Base-by-base conservation (phyloP, 257 asterid species). In the Nicotiana obtusifolia region DNA sequence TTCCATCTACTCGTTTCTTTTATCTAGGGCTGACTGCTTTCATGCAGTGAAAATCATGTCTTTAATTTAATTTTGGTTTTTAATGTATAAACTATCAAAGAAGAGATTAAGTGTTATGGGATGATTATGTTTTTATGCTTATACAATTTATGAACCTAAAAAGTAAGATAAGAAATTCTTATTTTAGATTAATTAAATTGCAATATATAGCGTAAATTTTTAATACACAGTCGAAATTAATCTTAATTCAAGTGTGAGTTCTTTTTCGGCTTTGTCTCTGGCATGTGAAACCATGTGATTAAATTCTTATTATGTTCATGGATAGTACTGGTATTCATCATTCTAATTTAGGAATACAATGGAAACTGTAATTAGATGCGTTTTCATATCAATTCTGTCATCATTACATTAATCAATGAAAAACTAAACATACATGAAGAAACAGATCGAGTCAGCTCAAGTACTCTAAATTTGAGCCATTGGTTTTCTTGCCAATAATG, bases 401-500 rank as follows among this genome's bases (percentile, higher is more conserved):
- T 71, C 59, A 71, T 44, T 71, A 20, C 35, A 71, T 71, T 44
- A 71, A 71, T 71, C 78, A 71, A 71, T 44, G 35, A 22, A 44
- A 56, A 56, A 19, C 22, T 56, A 56, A 56, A 56, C 62, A 16
- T 71, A 3, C 17, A 10, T 11, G 14, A 53, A 68, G 37, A 41
- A 71, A 44, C 60, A 71, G 78, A 71, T 71, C 59, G 52, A 71
- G 44, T 44, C 59, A 71, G 78, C 15, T 10, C 9, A 13, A 22
- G 61, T 73, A 47, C 78, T 20, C 24, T 47, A 71, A 14, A 73
- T 44, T 47, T 54, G 22, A 14, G 78, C 78, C 78, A 24, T 13
- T 73, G 78, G 78, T 73, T 73, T 73, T 73, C 22, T 13, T 47
- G 49, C 78, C 78, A 73, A 44, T 73, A 47, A 73, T 22, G 60